A percentile compares a stretch with the other conserved stretches of the same genome.
phyloP scores from a whole-genome alignment of 345 rosid species.

The Rhizophora mangle region DNA sequence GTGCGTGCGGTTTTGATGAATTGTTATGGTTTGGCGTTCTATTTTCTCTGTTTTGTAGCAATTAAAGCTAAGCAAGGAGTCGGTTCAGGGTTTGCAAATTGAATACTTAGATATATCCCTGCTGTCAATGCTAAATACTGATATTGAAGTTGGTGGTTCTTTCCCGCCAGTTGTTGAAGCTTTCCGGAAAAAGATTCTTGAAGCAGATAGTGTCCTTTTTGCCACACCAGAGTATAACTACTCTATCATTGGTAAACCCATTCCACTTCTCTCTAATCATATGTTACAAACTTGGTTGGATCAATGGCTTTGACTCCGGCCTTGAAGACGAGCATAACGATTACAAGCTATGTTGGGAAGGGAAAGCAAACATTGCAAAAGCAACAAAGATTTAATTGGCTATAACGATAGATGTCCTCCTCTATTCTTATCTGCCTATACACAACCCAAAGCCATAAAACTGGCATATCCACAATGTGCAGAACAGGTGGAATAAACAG shows the following conservation, averaged over 20 bases:
- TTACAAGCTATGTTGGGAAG: too few species aligned
- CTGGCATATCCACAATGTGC: too few species aligned
- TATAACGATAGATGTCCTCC: too few species aligned
- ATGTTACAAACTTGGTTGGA: too few species aligned
- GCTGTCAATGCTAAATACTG: constrained; percentile 19
- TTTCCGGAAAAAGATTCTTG: constrained; percentile 52
- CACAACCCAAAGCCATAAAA: too few species aligned
- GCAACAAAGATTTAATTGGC: too few species aligned
- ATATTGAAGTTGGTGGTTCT: constrained; percentile 35
- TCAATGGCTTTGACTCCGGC: too few species aligned
- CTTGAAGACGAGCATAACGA: too few species aligned
- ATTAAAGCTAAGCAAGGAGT: constrained; percentile 13
- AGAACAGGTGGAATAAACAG: too few species aligned
- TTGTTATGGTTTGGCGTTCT: background rate
- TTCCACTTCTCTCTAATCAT: background rate
- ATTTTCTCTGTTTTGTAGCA: constrained; percentile 4
- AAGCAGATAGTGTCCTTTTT: constrained; percentile 54
- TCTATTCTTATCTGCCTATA: too few species aligned
- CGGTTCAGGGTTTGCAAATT: constrained; percentile 17
- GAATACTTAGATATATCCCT: constrained; percentile 17
- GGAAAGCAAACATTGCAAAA: too few species aligned
- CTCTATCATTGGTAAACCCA: constrained; percentile 50
- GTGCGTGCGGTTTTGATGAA: background rate
- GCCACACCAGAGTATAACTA: constrained; percentile 78
- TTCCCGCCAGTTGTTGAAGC: constrained; percentile 59